A percentile compares a stretch with the other conserved stretches of the same genome.
Evolutionary conservation across 441 rosid genomes (phyloP).

Genomic region (Pelargonium citronellum): DNA sequence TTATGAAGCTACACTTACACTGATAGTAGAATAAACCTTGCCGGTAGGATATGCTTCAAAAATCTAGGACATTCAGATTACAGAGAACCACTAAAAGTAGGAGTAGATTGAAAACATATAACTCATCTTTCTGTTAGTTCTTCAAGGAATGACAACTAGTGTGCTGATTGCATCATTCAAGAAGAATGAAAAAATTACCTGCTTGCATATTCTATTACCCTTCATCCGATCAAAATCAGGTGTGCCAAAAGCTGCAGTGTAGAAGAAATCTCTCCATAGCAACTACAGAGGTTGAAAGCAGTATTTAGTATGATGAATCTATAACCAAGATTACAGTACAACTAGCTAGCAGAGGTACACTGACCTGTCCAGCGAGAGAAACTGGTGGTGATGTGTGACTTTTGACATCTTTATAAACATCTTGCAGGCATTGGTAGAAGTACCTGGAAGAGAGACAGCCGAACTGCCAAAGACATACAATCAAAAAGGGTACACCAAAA

Average conservation of each 20-base stretch:
- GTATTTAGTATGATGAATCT: conserved; percentile 19
- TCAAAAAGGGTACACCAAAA: conserved; percentile 5
- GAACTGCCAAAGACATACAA: conserved; percentile 53
- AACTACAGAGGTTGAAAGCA: conserved; percentile 37
- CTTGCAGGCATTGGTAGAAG: conserved; percentile 76
- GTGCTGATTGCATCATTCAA: neutral
- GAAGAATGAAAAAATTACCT: conserved; percentile 38
- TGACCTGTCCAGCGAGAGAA: conserved; percentile 90
- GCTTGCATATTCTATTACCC: conserved; percentile 78
- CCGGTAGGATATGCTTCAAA: no score
- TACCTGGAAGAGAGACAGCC: conserved; percentile 97
- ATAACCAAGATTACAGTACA: neutral
- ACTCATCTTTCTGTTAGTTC: neutral
- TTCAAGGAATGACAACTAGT: neutral
- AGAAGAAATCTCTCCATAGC: conserved; percentile 92
- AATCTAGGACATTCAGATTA: no score
- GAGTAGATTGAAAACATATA: neutral
- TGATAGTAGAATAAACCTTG: no score
- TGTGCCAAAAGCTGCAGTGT: conserved; percentile 81
- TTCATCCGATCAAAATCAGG: conserved; percentile 84
- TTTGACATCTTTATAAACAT: conserved; percentile 48
- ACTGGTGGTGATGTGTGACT: conserved; percentile 84
- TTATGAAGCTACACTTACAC: neutral
- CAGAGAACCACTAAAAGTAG: neutral
- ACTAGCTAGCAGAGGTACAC: conserved; percentile 16